Conservation (phyloP, 305 asterid species). For the Fraxinus angustifolia region DNA sequence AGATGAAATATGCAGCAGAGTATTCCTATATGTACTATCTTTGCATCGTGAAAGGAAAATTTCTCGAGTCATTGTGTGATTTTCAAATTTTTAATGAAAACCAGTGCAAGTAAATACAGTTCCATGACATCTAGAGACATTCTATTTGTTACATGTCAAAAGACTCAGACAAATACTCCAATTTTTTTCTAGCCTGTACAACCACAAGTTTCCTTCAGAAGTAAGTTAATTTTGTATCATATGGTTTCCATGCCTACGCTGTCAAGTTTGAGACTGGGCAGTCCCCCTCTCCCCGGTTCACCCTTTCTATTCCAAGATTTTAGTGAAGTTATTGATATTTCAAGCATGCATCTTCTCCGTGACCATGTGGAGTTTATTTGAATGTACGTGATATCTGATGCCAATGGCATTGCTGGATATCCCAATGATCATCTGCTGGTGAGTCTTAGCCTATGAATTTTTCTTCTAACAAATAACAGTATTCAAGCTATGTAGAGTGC, state of each 20-base stretch:
- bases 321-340: background rate
- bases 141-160: background rate
- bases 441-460: background rate
- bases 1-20: background rate
- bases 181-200: background rate
- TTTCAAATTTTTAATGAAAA: background rate
- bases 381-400: background rate
- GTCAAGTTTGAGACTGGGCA: background rate
- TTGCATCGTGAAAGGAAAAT: background rate
- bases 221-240: background rate
- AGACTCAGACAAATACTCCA: background rate
- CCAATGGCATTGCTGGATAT: background rate
- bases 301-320: background rate
- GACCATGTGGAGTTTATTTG: background rate
- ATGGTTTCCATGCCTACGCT: background rate
- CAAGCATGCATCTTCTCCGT: background rate
- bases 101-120: background rate
- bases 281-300: background rate
- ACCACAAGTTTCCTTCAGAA: background rate
- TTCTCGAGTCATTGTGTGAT: background rate
- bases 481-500: background rate
- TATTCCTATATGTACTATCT: background rate
- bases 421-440: background rate
- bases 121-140: background rate
- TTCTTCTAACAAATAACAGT: background rate